Base-by-base conservation (phyloP, 148 eudicot species). In the Agrostemma githago region DNA sequence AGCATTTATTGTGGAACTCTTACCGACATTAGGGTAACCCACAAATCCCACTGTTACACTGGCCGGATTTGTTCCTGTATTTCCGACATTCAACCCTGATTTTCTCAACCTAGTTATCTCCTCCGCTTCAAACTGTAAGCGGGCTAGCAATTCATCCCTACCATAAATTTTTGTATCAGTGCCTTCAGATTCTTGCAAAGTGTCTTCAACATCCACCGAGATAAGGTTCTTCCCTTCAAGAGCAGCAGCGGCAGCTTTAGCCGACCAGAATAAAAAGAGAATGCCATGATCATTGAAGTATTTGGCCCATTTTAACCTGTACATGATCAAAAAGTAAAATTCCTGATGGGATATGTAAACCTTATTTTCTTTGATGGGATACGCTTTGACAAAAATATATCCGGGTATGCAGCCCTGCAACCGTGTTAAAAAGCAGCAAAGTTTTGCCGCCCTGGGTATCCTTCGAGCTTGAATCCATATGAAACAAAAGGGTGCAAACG, bases 21-120 rank as follows among this genome's bases (percentile, higher is more conserved):
- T 95, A 6, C 99, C 99, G 12, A 95, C 99, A 75, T 95, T 95
- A 39, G 97, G 99, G 74, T 92, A 95, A 68, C 99, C 99, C 42
- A 95, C 96, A 76, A 92, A 95, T 39, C 99, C 99, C 68, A 95
- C 97, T 16, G 86, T 84, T 62, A 87, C 95, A 79, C 73, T 72
- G 39, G 79, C 51, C 53, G 73, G 2, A 68, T 71, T 69, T 56
- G 41, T 68, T 16, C 82, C 75, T 14, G 39, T 1, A 20, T 70
- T 65, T 67, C 81, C 80, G 46, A 71, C 78, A 17, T 65, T 68
- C 8, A 81, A 54, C 21, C 38, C 41, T 43, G 86, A 80, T 64
- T 69, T 74, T 79, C 89, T 88, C 80, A 79, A 69, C 26, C 21
- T 74, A 64, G 73, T 89, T 83, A 92, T 95, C 67, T 88, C 90